Percentiles rank a stretch among this genome's conserved stretches.
These are phyloP conservation scores for Raffaelea ambrosiae DNA, from an alignment of 2,329 filamentous ascomycete genomes.

Conservation along the genomic window DNA sequence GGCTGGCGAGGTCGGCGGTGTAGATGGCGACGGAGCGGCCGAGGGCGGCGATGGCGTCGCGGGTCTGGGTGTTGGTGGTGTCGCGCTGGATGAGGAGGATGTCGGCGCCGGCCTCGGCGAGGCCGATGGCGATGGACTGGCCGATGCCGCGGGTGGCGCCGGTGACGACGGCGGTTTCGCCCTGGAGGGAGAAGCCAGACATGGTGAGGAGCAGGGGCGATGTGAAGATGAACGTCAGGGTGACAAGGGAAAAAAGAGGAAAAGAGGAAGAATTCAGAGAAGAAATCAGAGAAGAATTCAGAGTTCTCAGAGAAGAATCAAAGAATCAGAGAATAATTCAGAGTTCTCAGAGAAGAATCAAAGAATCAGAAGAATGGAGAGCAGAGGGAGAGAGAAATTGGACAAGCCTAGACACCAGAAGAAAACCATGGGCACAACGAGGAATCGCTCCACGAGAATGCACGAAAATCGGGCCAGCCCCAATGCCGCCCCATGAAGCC, in stretches of 20 bases:
- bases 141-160: conserved; percentile 51
- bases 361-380: no score
- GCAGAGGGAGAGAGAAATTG: no score
- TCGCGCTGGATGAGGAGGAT: conserved; percentile 39
- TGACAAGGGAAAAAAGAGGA: neutral
- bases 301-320: neutral
- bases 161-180: conserved; percentile 49
- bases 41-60: conserved; percentile 52
- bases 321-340: neutral
- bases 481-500: no score
- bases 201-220: neutral
- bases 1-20: conserved; percentile 58
- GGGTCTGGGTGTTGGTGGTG: conserved; percentile 38
- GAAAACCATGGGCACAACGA: no score
- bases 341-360: neutral
- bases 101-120: conserved; percentile 52
- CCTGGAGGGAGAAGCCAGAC: conserved; percentile 42
- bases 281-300: neutral
- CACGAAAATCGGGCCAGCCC: neutral
- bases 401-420: no score
- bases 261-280: neutral
- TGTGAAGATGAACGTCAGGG: neutral
- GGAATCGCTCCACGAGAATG: no score
- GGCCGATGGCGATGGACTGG: conserved; percentile 45
- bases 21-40: conserved; percentile 61